Evolutionary conservation across 2,329 filamentous ascomycete genomes (phyloP).

Genomic region (Arthrobotrys sphaeroides): DNA sequence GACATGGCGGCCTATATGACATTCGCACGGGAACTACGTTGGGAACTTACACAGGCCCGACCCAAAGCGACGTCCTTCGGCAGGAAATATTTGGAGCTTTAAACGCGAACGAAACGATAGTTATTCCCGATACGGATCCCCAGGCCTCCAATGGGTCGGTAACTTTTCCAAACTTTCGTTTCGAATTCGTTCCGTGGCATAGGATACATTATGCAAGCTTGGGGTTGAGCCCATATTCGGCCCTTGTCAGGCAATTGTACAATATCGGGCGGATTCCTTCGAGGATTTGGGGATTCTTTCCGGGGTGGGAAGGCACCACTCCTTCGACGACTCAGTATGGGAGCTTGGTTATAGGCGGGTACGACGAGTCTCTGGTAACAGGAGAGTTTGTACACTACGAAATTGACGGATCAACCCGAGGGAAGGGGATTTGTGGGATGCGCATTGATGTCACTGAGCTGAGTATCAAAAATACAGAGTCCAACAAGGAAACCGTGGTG

Average conservation of each 20-base stretch:
- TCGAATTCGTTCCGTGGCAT: neutral
- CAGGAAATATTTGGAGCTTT: neutral
- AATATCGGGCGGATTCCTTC: neutral
- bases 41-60: neutral
- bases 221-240: neutral
- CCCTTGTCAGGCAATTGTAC: neutral
- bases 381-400: neutral
- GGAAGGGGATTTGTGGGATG: neutral
- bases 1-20: neutral
- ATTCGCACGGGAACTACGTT: neutral
- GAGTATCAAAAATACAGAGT: neutral
- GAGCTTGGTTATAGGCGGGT: neutral
- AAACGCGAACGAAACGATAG: neutral
- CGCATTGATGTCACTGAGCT: neutral
- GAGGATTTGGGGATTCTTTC: neutral
- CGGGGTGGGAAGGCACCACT: neutral
- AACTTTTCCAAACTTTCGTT: neutral
- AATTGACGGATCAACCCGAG: neutral
- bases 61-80: neutral
- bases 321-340: neutral
- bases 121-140: neutral
- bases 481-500: neutral
- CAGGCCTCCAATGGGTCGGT: too few relatives aligned
- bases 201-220: neutral
- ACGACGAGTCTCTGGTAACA: neutral